A percentile compares a stretch with the other conserved stretches of the same genome.
These are phyloP conservation scores for Coemansia sp. DNA, from an alignment of 192 early-diverging fungal species.

Conservation along the genomic window DNA sequence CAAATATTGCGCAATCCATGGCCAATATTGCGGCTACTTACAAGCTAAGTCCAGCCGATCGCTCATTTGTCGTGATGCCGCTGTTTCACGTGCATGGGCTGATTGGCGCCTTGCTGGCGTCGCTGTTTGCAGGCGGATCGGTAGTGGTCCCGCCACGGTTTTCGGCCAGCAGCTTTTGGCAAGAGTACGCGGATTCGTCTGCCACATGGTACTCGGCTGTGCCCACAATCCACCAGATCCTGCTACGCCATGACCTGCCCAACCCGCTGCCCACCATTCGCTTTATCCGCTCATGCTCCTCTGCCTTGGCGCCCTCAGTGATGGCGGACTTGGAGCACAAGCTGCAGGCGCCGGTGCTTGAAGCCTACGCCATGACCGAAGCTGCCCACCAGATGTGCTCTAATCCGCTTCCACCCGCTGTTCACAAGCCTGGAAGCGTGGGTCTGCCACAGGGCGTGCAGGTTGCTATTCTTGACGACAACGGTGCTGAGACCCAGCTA, in stretches of 20 bases:
- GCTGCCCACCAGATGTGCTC: conserved; percentile 87
- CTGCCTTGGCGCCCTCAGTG: conserved; percentile 68
- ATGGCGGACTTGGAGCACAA: conserved; percentile 63
- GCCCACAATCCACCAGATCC: conserved; percentile 84
- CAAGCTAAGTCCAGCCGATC: conserved; percentile 57
- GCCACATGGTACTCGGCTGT: conserved; percentile 76
- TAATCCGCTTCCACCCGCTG: conserved; percentile 66
- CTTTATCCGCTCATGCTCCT: conserved; percentile 80
- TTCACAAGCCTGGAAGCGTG: conserved; percentile 76
- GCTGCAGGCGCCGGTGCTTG: conserved; percentile 71
- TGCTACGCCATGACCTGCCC: conserved; percentile 53
- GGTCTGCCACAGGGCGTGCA: conserved; percentile 75
- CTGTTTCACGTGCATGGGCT: conserved; percentile 86
- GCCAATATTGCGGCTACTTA: conserved; percentile 73
- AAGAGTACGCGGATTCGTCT: conserved; percentile 59
- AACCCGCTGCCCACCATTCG: conserved; percentile 53
- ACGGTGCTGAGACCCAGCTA: conserved; percentile 20
- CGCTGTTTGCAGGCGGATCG: conserved; percentile 66
- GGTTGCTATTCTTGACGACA: conserved; percentile 62
- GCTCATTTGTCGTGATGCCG: conserved; percentile 78
- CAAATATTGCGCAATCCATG: conserved; percentile 69
- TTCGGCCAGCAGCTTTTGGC: conserved; percentile 72
- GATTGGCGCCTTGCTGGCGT: conserved; percentile 69
- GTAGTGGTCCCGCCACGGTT: conserved; percentile 70
- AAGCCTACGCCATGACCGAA: conserved; percentile 87